Base-by-base conservation (phyloP, 257 asterid species). In the Scutellaria baicalensis region DNA sequence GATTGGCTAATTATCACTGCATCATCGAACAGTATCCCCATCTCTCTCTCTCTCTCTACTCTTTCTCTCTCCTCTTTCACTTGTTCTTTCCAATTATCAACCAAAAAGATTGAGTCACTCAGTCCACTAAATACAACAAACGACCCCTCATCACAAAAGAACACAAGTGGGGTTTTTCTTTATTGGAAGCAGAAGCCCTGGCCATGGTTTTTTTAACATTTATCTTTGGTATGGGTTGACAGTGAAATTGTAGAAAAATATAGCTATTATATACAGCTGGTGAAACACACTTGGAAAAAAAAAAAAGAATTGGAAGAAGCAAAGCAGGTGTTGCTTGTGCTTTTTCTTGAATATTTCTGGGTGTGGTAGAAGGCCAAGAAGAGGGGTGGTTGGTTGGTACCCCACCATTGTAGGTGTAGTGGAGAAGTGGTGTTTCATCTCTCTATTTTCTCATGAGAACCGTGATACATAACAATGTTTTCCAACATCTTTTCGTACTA, bases 21-120 rank as follows among this genome's bases (percentile, higher is more conserved):
- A 79, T 92, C 97, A 68, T 91, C 97, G 64, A 82, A 78, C 80
- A 85, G 68, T 38, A 85, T 58, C 62, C 92, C 89, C 97, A 91
- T 81, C 61, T 38, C 73, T 39, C 33, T 27, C 33, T 27, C 33
- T 27, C 33, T 27, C 33, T 23, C 33, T 27, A 2, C 33, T 27
- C 33, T 81, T 61, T 44, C 73, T 39, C 38, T 42, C 57, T 13
- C 67, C 64, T 13, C 31, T 36, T 42, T 23, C 11, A 16, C n/a
- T 23, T 42, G 18, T 3, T 38, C 57, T 48, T 66, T 51, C 11
- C 49, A 54, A 17, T 3, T 39, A 12, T 55, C 56, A 21, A 42
- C 44, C 56, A 50, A 51, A 59, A 75, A 77, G 16, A 71, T 62
- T 14, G 52, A 50, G 59, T 49, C 66, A 64, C 77, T 47, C 48